These are phyloP conservation scores for Emergomyces orientalis DNA, from an alignment of 2,329 filamentous ascomycete genomes.

Conservation along the genomic window DNA sequence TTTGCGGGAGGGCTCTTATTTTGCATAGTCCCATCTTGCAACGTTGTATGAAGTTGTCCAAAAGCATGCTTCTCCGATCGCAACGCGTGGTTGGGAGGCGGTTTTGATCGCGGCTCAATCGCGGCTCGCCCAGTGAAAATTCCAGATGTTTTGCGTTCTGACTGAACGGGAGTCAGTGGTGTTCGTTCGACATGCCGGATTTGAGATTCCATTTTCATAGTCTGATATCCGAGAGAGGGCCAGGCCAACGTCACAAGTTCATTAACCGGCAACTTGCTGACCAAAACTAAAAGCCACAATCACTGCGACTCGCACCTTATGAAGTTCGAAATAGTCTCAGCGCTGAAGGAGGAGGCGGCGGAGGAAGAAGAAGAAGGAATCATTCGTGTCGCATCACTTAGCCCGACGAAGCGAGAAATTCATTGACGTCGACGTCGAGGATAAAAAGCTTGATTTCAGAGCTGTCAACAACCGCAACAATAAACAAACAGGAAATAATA, in stretches of 20 bases:
- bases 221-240: not conserved
- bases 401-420: not conserved
- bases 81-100: slow-evolving; percentile 10
- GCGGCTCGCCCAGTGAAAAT: not conserved
- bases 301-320: not conserved
- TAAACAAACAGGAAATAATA: slow-evolving; percentile 2
- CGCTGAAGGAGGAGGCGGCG: not conserved
- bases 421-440: not conserved
- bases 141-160: slow-evolving; percentile 1
- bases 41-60: slow-evolving; percentile 32
- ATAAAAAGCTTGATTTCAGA: slow-evolving; percentile 2
- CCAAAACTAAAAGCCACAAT: not conserved
- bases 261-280: not conserved
- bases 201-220: slow-evolving; percentile 3
- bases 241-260: not conserved
- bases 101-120: not conserved
- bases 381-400: slow-evolving; percentile 9
- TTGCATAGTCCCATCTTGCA: slow-evolving; percentile 25
- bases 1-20: slow-evolving; percentile 25
- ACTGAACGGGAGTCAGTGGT: not conserved
- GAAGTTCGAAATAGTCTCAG: not conserved
- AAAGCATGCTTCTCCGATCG: slow-evolving; percentile 22
- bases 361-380: not conserved
- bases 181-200: not conserved
- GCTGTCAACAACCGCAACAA: slow-evolving; percentile 6